Conservation (phyloP, 2,329 filamentous ascomycete genomes). For the Colletotrichum caudatum region DNA sequence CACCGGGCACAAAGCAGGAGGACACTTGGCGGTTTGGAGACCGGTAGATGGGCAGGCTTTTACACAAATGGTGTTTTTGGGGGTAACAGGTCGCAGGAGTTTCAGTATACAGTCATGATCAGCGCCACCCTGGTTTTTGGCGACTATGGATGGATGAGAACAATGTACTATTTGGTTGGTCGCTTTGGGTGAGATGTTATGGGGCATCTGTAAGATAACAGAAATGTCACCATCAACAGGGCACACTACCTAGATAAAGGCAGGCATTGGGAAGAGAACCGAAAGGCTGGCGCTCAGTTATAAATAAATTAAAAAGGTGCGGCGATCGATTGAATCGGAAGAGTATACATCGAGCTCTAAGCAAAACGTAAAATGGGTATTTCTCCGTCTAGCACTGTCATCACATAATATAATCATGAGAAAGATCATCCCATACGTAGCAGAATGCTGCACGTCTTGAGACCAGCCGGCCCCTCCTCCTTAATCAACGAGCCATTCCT, state of each 20-base stretch:
- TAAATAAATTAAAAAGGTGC: no score
- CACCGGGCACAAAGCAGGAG: constrained; percentile 85
- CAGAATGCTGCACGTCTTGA: neutral
- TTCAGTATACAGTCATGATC: constrained; percentile 36
- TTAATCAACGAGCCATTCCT: constrained; percentile 80
- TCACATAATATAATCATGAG: neutral
- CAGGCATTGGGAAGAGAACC: neutral
- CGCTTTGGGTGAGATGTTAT: neutral
- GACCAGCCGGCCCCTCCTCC: no score
- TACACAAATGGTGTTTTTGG: constrained; percentile 34
- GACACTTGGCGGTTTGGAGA: constrained; percentile 77
- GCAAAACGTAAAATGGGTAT: neutral
- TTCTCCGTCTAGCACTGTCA: constrained; percentile 1
- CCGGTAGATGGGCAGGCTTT: constrained; percentile 46
- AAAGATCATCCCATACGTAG: neutral
- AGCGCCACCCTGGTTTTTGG: constrained; percentile 18
- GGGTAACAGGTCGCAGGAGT: constrained; percentile 15
- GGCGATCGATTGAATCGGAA: neutral
- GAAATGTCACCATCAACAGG: neutral
- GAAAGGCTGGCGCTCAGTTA: constrained; percentile 1
- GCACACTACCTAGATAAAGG: constrained; percentile 3
- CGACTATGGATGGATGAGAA: constrained; percentile 25
- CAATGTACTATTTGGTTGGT: constrained; percentile 1
- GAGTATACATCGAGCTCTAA: neutral
- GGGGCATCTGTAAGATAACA: neutral